These are phyloP conservation scores for Chlorella sorokiniana DNA, from an alignment of 139 green algal species.

Conservation along the genomic window DNA sequence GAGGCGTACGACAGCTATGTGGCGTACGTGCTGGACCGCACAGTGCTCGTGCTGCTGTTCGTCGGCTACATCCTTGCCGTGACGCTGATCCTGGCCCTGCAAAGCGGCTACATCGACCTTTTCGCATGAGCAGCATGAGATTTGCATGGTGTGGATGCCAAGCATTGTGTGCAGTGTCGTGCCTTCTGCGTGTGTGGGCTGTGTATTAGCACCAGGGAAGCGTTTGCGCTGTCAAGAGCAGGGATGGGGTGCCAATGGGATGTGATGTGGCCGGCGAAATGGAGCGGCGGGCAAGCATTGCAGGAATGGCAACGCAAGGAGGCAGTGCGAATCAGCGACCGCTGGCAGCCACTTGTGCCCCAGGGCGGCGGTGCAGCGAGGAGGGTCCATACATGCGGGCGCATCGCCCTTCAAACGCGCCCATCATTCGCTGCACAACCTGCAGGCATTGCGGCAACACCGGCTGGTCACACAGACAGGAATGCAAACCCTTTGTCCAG, in stretches of 20 bases:
- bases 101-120: not conserved
- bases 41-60: not conserved
- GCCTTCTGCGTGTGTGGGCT: too few species aligned
- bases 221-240: too few species aligned
- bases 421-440: conserved; percentile 87
- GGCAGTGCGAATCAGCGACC: not conserved
- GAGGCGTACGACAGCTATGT: not conserved
- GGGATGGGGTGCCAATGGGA: too few species aligned
- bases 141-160: too few species aligned
- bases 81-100: conserved; percentile 5
- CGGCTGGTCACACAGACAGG: too few species aligned
- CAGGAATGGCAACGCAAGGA: not conserved
- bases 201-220: too few species aligned
- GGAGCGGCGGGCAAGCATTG: too few species aligned
- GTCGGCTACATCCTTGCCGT: not conserved
- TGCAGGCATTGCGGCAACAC: conserved; percentile 46
- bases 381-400: conserved; percentile 75
- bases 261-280: too few species aligned
- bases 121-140: too few species aligned
- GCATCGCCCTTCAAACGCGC: conserved; percentile 88
- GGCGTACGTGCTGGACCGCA: not conserved
- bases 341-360: not conserved
- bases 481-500: not conserved
- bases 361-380: conserved; percentile 27
- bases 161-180: too few species aligned